Evolutionary conservation across 495 filamentous ascomycete species (phyloP).

Genomic region (Aspergillus diversus): DNA sequence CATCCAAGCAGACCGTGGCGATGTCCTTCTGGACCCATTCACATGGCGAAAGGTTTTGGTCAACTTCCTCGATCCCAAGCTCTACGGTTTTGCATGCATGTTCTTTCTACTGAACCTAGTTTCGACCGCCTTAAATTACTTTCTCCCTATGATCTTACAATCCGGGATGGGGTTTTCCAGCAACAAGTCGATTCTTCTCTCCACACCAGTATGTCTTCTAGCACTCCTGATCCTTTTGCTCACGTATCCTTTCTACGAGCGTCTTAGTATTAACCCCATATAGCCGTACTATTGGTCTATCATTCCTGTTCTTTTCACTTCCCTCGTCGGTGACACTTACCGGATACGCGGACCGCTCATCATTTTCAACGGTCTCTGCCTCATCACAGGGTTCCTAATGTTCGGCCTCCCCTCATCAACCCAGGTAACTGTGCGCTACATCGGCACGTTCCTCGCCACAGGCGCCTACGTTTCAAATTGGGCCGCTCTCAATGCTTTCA

Average conservation of each 20-base stretch:
- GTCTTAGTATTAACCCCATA: not conserved
- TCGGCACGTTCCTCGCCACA: slow-evolving; percentile 75
- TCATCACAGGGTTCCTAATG: slow-evolving; percentile 75
- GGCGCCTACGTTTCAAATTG: slow-evolving; percentile 81
- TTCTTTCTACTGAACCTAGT: slow-evolving; percentile 78
- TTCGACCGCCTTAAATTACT: slow-evolving; percentile 68
- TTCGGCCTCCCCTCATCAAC: slow-evolving; percentile 63
- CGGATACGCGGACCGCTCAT: slow-evolving; percentile 70
- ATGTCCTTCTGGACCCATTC: slow-evolving; percentile 65
- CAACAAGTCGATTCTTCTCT: slow-evolving; percentile 69
- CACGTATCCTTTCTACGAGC: not conserved
- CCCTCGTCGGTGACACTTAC: slow-evolving; percentile 67
- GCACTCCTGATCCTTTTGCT: not conserved
- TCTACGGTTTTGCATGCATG: slow-evolving; percentile 72
- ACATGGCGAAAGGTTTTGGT: slow-evolving; percentile 59
- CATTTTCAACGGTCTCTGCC: slow-evolving; percentile 69
- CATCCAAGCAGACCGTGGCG: slow-evolving; percentile 67
- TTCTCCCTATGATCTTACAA: slow-evolving; percentile 72
- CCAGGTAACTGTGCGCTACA: slow-evolving; percentile 70
- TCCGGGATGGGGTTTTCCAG: slow-evolving; percentile 71
- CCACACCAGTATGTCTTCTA: slow-evolving; percentile 57
- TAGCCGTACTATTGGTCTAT: slow-evolving; percentile 75
- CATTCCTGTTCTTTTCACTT: slow-evolving; percentile 71
- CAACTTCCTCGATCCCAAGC: slow-evolving; percentile 67
- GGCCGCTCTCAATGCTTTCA: slow-evolving; percentile 75